phyloP scores from a whole-genome alignment of 2,329 filamentous ascomycete species.

The Ascochyta lentis region DNA sequence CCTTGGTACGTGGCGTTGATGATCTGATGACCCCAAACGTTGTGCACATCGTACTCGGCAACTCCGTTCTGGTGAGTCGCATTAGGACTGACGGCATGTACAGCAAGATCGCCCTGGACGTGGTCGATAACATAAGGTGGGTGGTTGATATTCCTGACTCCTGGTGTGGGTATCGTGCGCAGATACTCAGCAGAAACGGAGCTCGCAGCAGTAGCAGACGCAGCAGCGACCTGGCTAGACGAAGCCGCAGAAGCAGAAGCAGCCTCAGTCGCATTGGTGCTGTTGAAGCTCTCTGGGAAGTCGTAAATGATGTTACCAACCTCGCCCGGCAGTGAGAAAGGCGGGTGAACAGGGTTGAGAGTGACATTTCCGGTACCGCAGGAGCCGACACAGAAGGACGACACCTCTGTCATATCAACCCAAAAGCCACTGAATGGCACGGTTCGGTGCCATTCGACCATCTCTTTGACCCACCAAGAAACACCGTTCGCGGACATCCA shows the following conservation, averaged over 20 bases:
- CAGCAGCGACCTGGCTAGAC: slow-evolving; percentile 56
- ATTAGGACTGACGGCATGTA: slow-evolving; percentile 77
- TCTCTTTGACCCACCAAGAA: slow-evolving; percentile 65
- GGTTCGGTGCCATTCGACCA: slow-evolving; percentile 60
- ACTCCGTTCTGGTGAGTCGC: slow-evolving; percentile 77
- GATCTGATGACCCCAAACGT: slow-evolving; percentile 72
- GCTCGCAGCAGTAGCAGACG: slow-evolving; percentile 35
- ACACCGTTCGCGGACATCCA: slow-evolving; percentile 66
- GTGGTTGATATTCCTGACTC: slow-evolving; percentile 70
- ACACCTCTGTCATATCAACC: slow-evolving; percentile 69
- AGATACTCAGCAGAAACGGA: slow-evolving; percentile 55
- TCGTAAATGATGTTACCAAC: slow-evolving; percentile 64
- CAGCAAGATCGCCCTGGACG: slow-evolving; percentile 73
- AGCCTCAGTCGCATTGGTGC: slow-evolving; percentile 72
- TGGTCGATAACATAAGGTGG: slow-evolving; percentile 81
- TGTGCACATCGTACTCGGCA: slow-evolving; percentile 83
- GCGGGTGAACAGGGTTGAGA: slow-evolving; percentile 72
- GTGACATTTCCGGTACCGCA: slow-evolving; percentile 71
- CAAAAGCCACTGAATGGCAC: slow-evolving; percentile 62
- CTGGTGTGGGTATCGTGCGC: slow-evolving; percentile 67
- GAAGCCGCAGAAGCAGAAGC: slow-evolving; percentile 64
- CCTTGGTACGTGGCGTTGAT: slow-evolving; percentile 78
- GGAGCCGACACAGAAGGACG: slow-evolving; percentile 72
- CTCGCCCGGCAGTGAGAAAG: slow-evolving; percentile 70
- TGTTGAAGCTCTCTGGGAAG: slow-evolving; percentile 73